Conservation (phyloP, 129 eudicot genomes). For the Chrysanthemum seticuspe region DNA sequence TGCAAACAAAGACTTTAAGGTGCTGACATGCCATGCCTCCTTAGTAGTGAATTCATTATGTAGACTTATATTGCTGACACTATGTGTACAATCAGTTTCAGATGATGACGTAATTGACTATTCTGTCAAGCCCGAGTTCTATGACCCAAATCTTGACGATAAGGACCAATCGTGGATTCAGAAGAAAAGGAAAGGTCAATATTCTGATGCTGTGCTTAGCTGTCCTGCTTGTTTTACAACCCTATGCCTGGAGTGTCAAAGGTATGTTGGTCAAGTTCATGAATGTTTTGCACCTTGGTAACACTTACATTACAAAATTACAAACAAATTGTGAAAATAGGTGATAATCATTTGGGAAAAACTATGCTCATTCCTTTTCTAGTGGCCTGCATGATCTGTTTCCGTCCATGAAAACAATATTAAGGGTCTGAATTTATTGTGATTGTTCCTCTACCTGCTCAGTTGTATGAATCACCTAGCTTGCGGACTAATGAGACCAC, state of each 20-base stretch:
- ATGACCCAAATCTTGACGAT: constrained; percentile 79
- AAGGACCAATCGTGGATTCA: constrained; percentile 82
- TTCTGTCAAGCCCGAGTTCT: constrained; percentile 78
- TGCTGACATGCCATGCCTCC: background rate
- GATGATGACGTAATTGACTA: constrained; percentile 87
- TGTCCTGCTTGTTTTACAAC: constrained; percentile 98
- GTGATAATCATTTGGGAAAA: no score
- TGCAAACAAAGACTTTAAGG: background rate
- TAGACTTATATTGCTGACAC: background rate
- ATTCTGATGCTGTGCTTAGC: constrained; percentile 91
- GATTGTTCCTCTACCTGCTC: no score
- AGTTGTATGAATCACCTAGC: no score
- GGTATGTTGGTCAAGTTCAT: constrained; percentile 39
- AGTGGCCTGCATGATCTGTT: no score
- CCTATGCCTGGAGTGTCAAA: constrained; percentile 85
- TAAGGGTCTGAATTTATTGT: no score
- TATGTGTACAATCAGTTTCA: constrained; percentile 51
- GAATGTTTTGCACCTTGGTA: background rate
- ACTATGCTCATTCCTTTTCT: no score
- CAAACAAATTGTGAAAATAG: no score
- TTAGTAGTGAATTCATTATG: background rate
- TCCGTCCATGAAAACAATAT: no score
- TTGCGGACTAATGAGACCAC: no score
- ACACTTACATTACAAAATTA: background rate
- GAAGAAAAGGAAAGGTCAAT: constrained; percentile 66